Conservation (phyloP, 2,329 filamentous ascomycete species). For the Didymella arachidicola region DNA sequence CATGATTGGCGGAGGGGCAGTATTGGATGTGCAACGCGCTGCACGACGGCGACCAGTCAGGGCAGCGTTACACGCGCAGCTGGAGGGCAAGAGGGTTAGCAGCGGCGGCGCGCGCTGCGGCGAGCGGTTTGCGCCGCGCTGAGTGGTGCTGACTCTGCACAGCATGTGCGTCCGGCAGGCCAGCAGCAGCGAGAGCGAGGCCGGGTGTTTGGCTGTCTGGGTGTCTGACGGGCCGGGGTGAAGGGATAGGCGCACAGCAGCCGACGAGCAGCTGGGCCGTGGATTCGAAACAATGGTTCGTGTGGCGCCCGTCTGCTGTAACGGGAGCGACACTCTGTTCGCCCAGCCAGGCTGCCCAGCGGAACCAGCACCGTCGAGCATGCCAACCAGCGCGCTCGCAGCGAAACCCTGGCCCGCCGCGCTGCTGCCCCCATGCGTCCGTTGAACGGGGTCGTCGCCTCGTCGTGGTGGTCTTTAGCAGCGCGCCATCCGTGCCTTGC, state of each 20-base stretch:
- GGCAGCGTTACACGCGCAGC: constrained; percentile 24
- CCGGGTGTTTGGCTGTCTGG: not conserved
- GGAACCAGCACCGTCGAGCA: constrained; percentile 19
- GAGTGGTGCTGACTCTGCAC: constrained; percentile 23
- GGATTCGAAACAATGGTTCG: constrained; percentile 37
- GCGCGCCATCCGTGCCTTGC: constrained; percentile 20
- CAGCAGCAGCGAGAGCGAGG: constrained; percentile 1
- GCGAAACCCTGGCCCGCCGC: constrained; percentile 25
- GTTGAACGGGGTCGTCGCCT: not conserved
- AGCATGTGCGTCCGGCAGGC: not conserved
- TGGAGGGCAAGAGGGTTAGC: constrained; percentile 12
- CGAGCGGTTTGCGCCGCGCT: constrained; percentile 13
- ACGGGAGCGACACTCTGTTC: constrained; percentile 28
- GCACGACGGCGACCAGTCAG: constrained; percentile 14
- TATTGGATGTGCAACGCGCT: constrained; percentile 39
- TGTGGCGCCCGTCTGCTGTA: constrained; percentile 30
- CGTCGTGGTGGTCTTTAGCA: constrained; percentile 18
- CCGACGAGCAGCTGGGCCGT: constrained; percentile 17
- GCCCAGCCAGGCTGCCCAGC: constrained; percentile 28
- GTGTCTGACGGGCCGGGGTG: constrained; percentile 17
- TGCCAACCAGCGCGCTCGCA: constrained; percentile 15
- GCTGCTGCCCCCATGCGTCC: constrained; percentile 14
- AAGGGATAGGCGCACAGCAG: constrained; percentile 13
- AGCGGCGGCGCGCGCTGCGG: constrained; percentile 4
- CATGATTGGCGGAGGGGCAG: constrained; percentile 35